These are phyloP conservation scores for Zymoseptoria tritici DNA, from an alignment of 2,329 filamentous ascomycete species.

Conservation along the genomic window DNA sequence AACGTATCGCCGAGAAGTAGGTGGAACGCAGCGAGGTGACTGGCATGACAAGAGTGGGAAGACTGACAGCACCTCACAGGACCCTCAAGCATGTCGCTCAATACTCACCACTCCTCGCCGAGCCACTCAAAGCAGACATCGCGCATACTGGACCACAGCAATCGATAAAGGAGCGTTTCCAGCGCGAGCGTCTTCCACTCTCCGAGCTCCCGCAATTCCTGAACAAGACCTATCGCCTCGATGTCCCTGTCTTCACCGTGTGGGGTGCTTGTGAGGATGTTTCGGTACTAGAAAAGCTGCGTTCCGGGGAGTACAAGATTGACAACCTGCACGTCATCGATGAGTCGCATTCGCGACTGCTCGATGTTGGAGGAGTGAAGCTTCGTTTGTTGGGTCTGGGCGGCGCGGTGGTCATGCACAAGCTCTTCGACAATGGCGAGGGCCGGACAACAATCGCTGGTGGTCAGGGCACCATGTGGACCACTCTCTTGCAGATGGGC, in stretches of 20 bases:
- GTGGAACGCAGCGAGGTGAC: constrained; percentile 27
- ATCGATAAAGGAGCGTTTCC: constrained; percentile 74
- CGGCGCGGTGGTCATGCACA: constrained; percentile 98
- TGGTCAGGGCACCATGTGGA: constrained; percentile 99
- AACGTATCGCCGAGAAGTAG: constrained; percentile 97
- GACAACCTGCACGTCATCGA: constrained; percentile 97
- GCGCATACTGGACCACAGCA: constrained; percentile 60
- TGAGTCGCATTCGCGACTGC: constrained; percentile 88
- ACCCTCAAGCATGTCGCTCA: constrained; percentile 97
- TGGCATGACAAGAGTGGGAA: not conserved
- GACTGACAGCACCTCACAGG: constrained; percentile 41
- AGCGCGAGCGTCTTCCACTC: constrained; percentile 73
- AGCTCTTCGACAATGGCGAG: constrained; percentile 97
- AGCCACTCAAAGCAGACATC: constrained; percentile 60
- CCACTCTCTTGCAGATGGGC: constrained; percentile 93
- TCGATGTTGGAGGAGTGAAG: constrained; percentile 94
- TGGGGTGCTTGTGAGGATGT: constrained; percentile 99
- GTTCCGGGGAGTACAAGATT: constrained; percentile 96
- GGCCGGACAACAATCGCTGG: constrained; percentile 96
- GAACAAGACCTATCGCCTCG: constrained; percentile 78
- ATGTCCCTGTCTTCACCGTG: constrained; percentile 95
- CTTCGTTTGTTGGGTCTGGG: constrained; percentile 87
- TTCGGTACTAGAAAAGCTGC: constrained; percentile 91
- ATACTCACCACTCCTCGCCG: constrained; percentile 88
- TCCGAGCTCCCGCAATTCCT: constrained; percentile 89